A percentile compares a stretch with the other conserved stretches of the same genome.
Evolutionary conservation across 2,329 filamentous ascomycete genomes (phyloP).

Genomic region (Fusarium tricinctum): DNA sequence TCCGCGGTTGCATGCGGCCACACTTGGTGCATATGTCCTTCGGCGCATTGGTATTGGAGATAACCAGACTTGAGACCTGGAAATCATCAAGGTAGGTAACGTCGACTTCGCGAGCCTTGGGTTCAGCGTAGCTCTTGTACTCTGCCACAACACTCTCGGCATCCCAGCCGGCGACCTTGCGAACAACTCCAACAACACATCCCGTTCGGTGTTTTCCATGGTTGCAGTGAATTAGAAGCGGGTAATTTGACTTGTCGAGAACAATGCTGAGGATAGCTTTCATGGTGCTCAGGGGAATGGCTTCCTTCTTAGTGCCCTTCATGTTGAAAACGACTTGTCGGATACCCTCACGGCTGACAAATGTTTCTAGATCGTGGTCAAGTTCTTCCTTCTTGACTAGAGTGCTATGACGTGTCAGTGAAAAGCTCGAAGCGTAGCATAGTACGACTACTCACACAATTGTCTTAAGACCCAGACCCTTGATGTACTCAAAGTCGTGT

Average conservation of each 20-base stretch:
- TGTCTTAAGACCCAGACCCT: constrained; percentile 78
- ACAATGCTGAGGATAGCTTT: constrained; percentile 78
- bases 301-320: constrained; percentile 87
- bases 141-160: constrained; percentile 75
- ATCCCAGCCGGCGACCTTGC: constrained; percentile 79
- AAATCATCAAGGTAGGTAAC: constrained; percentile 70
- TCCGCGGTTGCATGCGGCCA: constrained; percentile 50
- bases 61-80: constrained; percentile 56
- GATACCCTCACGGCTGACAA: constrained; percentile 77
- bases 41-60: background rate
- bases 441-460: constrained; percentile 72
- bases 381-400: constrained; percentile 74
- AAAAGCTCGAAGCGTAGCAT: constrained; percentile 2
- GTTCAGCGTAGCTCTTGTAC: constrained; percentile 75
- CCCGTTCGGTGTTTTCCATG: constrained; percentile 95
- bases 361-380: constrained; percentile 66
- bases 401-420: constrained; percentile 60
- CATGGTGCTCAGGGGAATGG: constrained; percentile 77
- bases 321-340: constrained; percentile 82
- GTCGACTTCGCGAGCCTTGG: constrained; percentile 72
- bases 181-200: constrained; percentile 85
- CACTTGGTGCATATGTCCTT: constrained; percentile 28
- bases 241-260: constrained; percentile 80
- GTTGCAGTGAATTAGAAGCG: constrained; percentile 91
- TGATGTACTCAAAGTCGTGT: constrained; percentile 78